Evolutionary conservation across 73 alveolate species (phyloP).

Genomic region (Durusdinium trenchii): DNA sequence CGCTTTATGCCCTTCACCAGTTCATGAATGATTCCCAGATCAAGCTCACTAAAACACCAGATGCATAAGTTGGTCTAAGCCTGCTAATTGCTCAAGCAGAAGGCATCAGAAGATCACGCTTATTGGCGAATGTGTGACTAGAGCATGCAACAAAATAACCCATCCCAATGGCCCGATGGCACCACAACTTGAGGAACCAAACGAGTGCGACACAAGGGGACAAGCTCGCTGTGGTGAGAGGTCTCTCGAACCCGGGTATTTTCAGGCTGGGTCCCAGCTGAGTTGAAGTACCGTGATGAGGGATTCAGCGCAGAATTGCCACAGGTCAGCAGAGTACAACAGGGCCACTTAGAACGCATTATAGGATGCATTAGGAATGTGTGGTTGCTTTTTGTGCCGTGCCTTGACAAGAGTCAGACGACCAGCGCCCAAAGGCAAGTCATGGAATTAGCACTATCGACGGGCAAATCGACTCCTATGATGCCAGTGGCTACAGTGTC

Average conservation of each 20-base stretch:
- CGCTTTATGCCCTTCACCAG: background rate
- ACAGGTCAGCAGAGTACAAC: too few species aligned
- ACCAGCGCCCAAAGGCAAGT: background rate
- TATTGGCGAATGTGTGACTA: background rate
- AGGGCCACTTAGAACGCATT: too few species aligned
- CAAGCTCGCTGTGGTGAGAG: slow-evolving; percentile 20
- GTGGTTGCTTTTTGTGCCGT: too few species aligned
- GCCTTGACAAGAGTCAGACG: background rate
- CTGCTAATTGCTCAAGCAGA: background rate
- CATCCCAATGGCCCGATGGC: too few species aligned
- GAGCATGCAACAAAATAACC: too few species aligned
- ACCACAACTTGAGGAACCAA: too few species aligned
- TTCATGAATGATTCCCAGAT: background rate
- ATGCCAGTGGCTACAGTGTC: slow-evolving; percentile 84
- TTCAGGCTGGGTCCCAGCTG: slow-evolving; percentile 33
- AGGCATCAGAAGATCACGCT: background rate
- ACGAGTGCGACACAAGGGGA: background rate
- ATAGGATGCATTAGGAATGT: too few species aligned
- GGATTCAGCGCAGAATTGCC: too few species aligned
- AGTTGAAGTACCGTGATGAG: too few species aligned
- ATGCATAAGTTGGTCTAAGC: background rate
- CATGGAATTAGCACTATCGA: slow-evolving; percentile 14
- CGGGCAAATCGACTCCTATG: slow-evolving; percentile 22
- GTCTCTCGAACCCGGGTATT: slow-evolving; percentile 33
- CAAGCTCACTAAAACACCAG: too few species aligned